Evolutionary conservation across 2,329 filamentous ascomycete genomes (phyloP), one percentile per base, ranked within the genome.

Genomic region (Metarhizium robertsii): DNA sequence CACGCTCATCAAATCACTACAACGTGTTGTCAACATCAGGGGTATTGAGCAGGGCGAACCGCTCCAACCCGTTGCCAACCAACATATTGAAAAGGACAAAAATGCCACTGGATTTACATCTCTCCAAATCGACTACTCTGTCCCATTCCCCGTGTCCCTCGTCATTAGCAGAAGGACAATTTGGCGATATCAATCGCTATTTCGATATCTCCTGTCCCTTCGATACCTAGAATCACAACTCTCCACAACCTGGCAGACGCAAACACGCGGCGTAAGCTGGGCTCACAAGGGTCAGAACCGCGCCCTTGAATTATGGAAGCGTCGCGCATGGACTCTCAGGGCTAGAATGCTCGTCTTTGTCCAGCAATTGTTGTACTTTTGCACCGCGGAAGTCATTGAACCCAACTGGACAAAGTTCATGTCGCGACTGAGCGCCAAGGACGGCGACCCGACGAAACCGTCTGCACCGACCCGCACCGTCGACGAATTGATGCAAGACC

Each of bases 401-500:
- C 94, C 92, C 3, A 97, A 97, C 70, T 99, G 94, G 94, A 85
- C 90, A 61, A 87, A 85, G 50, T 83, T 99, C 58, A 96, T 96
- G 90, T 84, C 86, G n/a, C 80, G 90, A 36, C 78, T 97, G 6
- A 86, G 86, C 75, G 81, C 76, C 10, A 79, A 79, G 58, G 80
- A 83, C 55, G 74, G 76, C 13, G 58, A 57, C 5, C 55, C 62
- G 4, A 58, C 60, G 8, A 63, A 69, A 40, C 57, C 57, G n/a
- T 55, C 66, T 13, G 67, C 68, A 6, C 48, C 56, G 10, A 48
- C 53, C 10, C 73, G 91, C 42, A 99, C 94, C 0, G 94, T 99
- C 1, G 94, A 99, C 66, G 91, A 97, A 73, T 74, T 99, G 66
- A 99, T 99, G 94, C 90, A 97, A 73, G 92, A 97, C 66, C 94